Conservation (phyloP, 2,329 filamentous ascomycete species). For the Xylaria sp. region DNA sequence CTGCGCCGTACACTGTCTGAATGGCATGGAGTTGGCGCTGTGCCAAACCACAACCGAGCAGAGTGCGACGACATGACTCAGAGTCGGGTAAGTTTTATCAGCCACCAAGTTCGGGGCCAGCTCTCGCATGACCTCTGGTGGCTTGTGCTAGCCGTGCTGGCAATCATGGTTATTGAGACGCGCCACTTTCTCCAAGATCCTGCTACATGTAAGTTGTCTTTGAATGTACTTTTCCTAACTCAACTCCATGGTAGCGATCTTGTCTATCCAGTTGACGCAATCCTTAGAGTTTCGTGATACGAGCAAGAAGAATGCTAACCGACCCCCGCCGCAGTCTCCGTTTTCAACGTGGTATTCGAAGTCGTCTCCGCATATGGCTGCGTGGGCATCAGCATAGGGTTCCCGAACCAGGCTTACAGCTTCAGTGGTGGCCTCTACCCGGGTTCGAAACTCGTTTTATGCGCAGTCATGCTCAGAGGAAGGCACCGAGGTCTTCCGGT, state of each 20-base stretch:
- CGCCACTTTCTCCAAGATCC: slow-evolving; percentile 64
- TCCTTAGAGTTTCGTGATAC: neutral
- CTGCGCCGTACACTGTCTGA: slow-evolving; percentile 42
- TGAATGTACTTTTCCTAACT: neutral
- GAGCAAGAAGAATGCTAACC: neutral
- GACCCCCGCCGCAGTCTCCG: slow-evolving; percentile 51
- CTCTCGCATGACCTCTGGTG: slow-evolving; percentile 74
- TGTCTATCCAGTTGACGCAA: neutral
- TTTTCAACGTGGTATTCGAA: slow-evolving; percentile 69
- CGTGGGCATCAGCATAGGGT: slow-evolving; percentile 67
- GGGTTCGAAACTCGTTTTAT: slow-evolving; percentile 66
- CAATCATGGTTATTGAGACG: slow-evolving; percentile 69
- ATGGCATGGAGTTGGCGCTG: slow-evolving; percentile 48
- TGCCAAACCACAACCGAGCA: slow-evolving; percentile 28
- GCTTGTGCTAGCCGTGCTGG: slow-evolving; percentile 68
- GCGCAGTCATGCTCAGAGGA: slow-evolving; percentile 66
- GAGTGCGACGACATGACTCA: slow-evolving; percentile 37
- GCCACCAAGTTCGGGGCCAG: slow-evolving; percentile 68
- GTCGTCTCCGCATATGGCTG: slow-evolving; percentile 68
- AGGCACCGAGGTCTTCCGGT: slow-evolving; percentile 66
- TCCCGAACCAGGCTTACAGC: slow-evolving; percentile 63
- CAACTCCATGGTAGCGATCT: too few relatives aligned
- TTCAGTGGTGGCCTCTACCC: slow-evolving; percentile 66
- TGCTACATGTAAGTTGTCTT: slow-evolving; percentile 51
- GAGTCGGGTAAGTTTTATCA: slow-evolving; percentile 62